These are phyloP conservation scores for Ceratobasidium sp. DNA, from an alignment of 1,284 basidiomycete genomes.

Conservation along the genomic window DNA sequence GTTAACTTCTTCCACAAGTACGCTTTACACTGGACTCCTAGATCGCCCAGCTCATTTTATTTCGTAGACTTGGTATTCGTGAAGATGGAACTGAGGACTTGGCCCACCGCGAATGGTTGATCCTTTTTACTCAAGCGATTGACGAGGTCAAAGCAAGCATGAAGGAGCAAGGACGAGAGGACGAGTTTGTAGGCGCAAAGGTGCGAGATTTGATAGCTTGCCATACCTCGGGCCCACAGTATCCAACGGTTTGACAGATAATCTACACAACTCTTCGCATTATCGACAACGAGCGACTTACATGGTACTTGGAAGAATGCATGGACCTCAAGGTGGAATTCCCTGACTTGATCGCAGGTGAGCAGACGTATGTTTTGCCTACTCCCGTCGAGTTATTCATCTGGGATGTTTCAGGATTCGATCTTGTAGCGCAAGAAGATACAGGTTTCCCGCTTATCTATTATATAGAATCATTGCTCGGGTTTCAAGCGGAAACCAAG, in stretches of 20 bases:
- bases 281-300: constrained; percentile 70
- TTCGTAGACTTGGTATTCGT: constrained; percentile 64
- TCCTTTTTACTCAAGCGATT: constrained; percentile 70
- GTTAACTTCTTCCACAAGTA: constrained; percentile 76
- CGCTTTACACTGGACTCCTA: constrained; percentile 46
- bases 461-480: constrained; percentile 73
- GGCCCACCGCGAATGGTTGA: constrained; percentile 72
- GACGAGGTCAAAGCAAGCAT: constrained; percentile 70
- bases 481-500: constrained; percentile 71
- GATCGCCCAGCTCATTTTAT: background rate
- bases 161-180: constrained; percentile 67
- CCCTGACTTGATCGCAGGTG: constrained; percentile 78
- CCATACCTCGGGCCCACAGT: background rate
- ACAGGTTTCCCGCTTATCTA: constrained; percentile 71
- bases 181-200: constrained; percentile 75
- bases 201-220: constrained; percentile 59
- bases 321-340: constrained; percentile 79
- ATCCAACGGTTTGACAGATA: constrained; percentile 62
- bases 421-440: constrained; percentile 86
- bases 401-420: constrained; percentile 70
- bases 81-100: constrained; percentile 70
- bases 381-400: background rate
- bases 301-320: constrained; percentile 80
- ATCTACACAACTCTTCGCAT: constrained; percentile 78
- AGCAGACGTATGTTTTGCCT: background rate